Base-by-base conservation (phyloP, 192 early-diverging fungal species). In the Coemansia sp. region DNA sequence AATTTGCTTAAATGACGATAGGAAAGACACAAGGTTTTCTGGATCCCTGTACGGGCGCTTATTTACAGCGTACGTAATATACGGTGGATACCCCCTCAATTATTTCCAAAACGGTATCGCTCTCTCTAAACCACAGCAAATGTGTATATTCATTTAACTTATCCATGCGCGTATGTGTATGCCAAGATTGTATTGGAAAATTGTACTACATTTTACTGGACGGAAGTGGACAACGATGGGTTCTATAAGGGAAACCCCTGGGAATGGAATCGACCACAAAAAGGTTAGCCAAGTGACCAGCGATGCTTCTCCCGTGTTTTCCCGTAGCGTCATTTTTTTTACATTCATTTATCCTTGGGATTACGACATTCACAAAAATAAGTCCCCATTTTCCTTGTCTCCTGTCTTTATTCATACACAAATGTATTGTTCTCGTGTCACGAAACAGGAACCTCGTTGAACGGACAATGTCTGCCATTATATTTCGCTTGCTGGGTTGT, bases 281-380 rank as follows among this genome's bases (percentile, higher is more conserved):
- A 49, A 18, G 5, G 1, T 30, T 30, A 49, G 23, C 51, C 23
- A 53, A 53, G 51, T 53, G 51, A 53, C 51, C 10, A 53, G 20
- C 21, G 4, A 21, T 26, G 23, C 24, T 53, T 53, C 51, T 53
- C 51, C 51, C 51, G 51, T 53, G 24, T 53, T 53, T 53, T 53
- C 51, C 23, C 51, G 51, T 53, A 49, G 46, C 12, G 24, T 14
- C 21, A 9, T 26, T 14, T 23, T 53, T 52, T 15, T 15, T 24
- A 18, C 44, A 46, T 11, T 18, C 1, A 46, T 46, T 46, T 18
- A 46, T 46, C 11, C 16, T 46, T 46, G 44, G 16, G 44, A 16
- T 46, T 46, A 46, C 18, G 44, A 46, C 44, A 46, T 18, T 46
- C 44, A 46, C 44, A 46, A 7, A 46, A 18, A 46, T 14, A 46